A percentile compares a stretch with the other conserved stretches of the same genome.
These are phyloP conservation scores for Liquidambar formosana DNA, from an alignment of 164 flowering plant species.

Conservation along the genomic window DNA sequence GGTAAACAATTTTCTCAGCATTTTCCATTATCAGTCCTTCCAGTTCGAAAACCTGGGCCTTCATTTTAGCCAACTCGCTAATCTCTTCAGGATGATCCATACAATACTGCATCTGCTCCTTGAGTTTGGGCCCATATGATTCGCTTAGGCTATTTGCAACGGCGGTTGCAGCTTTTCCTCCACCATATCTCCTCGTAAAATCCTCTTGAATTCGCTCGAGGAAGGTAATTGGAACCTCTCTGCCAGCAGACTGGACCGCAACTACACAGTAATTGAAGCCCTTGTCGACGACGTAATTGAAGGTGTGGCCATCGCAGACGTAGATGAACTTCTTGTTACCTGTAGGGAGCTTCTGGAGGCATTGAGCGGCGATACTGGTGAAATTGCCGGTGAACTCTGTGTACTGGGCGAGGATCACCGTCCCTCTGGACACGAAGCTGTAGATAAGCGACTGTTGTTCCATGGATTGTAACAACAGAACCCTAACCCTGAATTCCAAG, in stretches of 20 bases:
- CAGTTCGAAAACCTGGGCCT: slow-evolving; percentile 91
- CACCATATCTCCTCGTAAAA: slow-evolving; percentile 62
- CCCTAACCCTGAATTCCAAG: slow-evolving; percentile 14
- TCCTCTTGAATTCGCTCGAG: slow-evolving; percentile 80
- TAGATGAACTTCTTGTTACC: slow-evolving; percentile 37
- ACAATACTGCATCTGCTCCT: slow-evolving; percentile 91
- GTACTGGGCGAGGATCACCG: slow-evolving; percentile 40
- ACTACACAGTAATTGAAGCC: slow-evolving; percentile 72
- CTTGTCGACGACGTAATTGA: slow-evolving; percentile 36
- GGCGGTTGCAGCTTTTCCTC: slow-evolving; percentile 75
- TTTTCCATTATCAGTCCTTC: slow-evolving; percentile 96
- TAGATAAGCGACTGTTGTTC: slow-evolving; percentile 40
- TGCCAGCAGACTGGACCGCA: slow-evolving; percentile 67
- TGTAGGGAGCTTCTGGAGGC: slow-evolving; percentile 40
- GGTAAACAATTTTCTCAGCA: slow-evolving; percentile 93
- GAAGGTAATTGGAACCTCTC: slow-evolving; percentile 71
- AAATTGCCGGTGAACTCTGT: slow-evolving; percentile 42
- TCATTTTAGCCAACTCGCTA: slow-evolving; percentile 82
- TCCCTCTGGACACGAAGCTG: slow-evolving; percentile 41
- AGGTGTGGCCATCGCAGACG: slow-evolving; percentile 39
- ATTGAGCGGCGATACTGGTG: slow-evolving; percentile 38
- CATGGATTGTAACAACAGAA: slow-evolving; percentile 6
- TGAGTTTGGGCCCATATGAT: slow-evolving; percentile 63
- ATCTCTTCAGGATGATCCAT: too few species aligned
- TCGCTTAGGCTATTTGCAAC: slow-evolving; percentile 62